Percentiles rank a stretch among this genome's conserved stretches.
phyloP scores from a whole-genome alignment of 1,284 basidiomycete species.

The Hortiboletus rubellus region DNA sequence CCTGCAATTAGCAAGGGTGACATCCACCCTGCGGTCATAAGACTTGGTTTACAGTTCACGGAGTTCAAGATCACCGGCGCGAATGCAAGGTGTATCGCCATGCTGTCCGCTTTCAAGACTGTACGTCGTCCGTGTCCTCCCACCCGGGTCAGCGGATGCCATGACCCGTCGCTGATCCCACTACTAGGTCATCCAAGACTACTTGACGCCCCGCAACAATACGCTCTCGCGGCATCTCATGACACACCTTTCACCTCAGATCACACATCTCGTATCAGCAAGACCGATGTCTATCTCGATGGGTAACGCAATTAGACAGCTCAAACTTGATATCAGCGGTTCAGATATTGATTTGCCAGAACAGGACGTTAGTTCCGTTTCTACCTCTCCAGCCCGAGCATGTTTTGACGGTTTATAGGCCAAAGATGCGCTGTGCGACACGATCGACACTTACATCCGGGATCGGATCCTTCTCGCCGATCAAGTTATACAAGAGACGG shows the following conservation, averaged over 20 bases:
- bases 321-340: constrained; percentile 95
- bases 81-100: constrained; percentile 89
- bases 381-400: not conserved
- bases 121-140: constrained; percentile 44
- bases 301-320: constrained; percentile 91
- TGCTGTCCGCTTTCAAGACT: constrained; percentile 79
- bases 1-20: constrained; percentile 67
- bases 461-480: constrained; percentile 94
- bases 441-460: constrained; percentile 92
- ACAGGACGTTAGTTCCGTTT: constrained; percentile 70
- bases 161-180: constrained; percentile 8
- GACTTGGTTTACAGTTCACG: constrained; percentile 79
- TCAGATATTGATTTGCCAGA: constrained; percentile 91
- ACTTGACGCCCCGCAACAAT: constrained; percentile 78
- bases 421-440: constrained; percentile 79
- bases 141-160: not conserved
- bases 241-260: constrained; percentile 88
- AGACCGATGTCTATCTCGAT: constrained; percentile 94
- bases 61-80: constrained; percentile 86
- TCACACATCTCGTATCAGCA: constrained; percentile 83
- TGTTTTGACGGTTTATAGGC: constrained; percentile 53
- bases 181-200: constrained; percentile 81
- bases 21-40: constrained; percentile 78
- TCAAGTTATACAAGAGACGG: constrained; percentile 89
- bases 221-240: constrained; percentile 85